These are phyloP conservation scores for Persicaria tinctoria DNA, from an alignment of 148 eudicot species.

Conservation along the genomic window DNA sequence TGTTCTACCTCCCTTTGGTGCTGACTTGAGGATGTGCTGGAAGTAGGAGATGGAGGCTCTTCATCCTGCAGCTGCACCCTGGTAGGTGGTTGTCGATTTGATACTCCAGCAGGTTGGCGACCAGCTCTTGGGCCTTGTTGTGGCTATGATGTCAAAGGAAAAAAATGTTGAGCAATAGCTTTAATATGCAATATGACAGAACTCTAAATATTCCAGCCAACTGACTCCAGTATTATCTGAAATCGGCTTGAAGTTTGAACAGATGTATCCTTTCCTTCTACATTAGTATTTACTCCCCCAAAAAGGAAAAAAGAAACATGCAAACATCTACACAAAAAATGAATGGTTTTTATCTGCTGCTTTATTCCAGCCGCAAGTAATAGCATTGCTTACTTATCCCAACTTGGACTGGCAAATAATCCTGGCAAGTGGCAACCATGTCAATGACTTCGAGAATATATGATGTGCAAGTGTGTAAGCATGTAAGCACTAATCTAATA, in stretches of 20 bases:
- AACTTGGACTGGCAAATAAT: background rate
- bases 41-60: conserved; percentile 53
- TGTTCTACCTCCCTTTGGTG: conserved; percentile 21
- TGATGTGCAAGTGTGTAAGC: too few species aligned
- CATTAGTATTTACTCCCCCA: too few species aligned
- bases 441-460: background rate
- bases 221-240: background rate
- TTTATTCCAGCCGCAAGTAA: background rate
- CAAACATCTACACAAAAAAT: too few species aligned
- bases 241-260: background rate
- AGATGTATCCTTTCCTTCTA: background rate
- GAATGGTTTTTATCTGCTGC: background rate
- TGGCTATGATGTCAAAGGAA: conserved; percentile 32
- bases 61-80: conserved; percentile 20
- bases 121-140: conserved; percentile 35
- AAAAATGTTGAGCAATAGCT: background rate
- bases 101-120: conserved; percentile 39
- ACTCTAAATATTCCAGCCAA: background rate
- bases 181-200: background rate
- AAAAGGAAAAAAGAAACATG: too few species aligned
- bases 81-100: conserved; percentile 18
- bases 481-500: background rate
- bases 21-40: conserved; percentile 36
- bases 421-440: background rate
- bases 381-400: background rate